phyloP scores from a whole-genome alignment of 768 basidiomycete species.

The Rhizopogon roseolus region DNA sequence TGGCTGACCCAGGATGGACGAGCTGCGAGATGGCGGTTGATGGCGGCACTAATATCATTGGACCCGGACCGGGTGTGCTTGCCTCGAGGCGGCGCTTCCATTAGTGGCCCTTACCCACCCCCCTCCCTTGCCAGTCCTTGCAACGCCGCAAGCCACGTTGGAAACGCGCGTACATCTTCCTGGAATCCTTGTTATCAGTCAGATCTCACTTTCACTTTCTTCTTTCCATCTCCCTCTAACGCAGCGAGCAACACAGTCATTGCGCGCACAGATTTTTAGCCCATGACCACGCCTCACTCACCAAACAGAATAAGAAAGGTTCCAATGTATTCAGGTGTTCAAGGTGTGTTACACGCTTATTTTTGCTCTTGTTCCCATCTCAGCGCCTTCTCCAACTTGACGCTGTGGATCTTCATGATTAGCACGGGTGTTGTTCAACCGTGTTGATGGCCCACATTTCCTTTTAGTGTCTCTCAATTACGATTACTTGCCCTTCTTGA shows the following conservation, averaged over 20 bases:
- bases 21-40: neutral
- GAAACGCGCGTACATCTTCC: conserved; percentile 47
- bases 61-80: conserved; percentile 11
- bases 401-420: conserved; percentile 11
- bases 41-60: conserved; percentile 4
- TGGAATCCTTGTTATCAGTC: conserved; percentile 21
- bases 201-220: conserved; percentile 29
- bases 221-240: conserved; percentile 17
- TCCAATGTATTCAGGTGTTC: conserved; percentile 41
- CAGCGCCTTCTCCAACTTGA: conserved; percentile 4
- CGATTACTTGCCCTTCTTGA: conserved; percentile 4
- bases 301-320: conserved; percentile 55
- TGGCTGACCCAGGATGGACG: too few relatives aligned
- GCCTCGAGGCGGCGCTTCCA: conserved; percentile 45
- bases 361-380: conserved; percentile 13
- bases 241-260: conserved; percentile 14
- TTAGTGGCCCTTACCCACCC: conserved; percentile 50
- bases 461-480: conserved; percentile 20
- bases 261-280: conserved; percentile 18
- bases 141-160: conserved; percentile 54
- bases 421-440: conserved; percentile 5
- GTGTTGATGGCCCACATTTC: conserved; percentile 21
- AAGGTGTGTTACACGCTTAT: conserved; percentile 36
- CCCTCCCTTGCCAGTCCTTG: conserved; percentile 37
- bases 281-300: conserved; percentile 52